Evolutionary conservation across 2,329 filamentous ascomycete genomes (phyloP), one percentile per base, ranked within the genome.

Genomic region (Septoria petroselini): DNA sequence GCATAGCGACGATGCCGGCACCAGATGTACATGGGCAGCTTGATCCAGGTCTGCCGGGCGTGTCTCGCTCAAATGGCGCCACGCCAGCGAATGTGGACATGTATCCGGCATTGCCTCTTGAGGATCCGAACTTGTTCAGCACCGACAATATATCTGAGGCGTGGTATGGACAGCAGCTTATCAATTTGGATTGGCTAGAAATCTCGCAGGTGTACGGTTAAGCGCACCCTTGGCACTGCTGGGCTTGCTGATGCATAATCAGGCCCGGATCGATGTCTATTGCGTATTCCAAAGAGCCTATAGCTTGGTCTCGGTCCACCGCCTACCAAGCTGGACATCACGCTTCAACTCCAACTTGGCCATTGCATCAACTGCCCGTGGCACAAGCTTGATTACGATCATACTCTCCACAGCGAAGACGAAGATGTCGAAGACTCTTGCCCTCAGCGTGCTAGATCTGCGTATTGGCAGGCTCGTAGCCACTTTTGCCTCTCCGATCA

Each of bases 401-500:
- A 73, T 75, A 52, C 82, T 77, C 63, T 41, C 35, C 2, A 23
- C 30, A 4, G 17, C 19, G 4, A 48, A 48, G 11, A 52, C 43
- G 7, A 42, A 48, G 17, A 52, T 49, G 34, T 55, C 30, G 12
- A 3, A 52, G 27, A 34, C 47, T 50, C 5, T 52, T 41, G 19
- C 45, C 47, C n/a, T 48, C 48, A 39, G 48, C 48, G 65, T 89
- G 85, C 64, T 89, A 91, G 48, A 91, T 82, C 67, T 93, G 87
- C 1, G 86, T 88, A 0, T 84, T 85, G 40, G 93, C 76, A 0
- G 83, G 75, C 61, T 81, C 85, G 72, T 84, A 83, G 6, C 78
- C 78, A 78, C 73, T 8, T 76, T 73, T 19, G 19, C 34, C 3
- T 17, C 5, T 15, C n/a, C n/a, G 30, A 27, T 12, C 30, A n/a